Evolutionary conservation across 139 green algal species (phyloP).

Genomic region (Limnomonas spitsbergensis): DNA sequence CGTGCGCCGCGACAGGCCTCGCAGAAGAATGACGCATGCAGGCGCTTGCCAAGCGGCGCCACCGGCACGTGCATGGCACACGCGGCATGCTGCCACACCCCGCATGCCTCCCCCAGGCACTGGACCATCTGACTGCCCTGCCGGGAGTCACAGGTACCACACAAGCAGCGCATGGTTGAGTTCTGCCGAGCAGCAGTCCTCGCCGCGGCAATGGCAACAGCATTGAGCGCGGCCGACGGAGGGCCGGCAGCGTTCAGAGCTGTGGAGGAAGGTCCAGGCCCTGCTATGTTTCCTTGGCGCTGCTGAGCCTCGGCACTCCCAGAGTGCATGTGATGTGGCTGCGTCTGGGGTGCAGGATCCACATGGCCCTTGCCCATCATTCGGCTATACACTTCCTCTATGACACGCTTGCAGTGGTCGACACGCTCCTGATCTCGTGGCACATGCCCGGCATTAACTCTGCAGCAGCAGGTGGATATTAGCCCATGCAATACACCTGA

Average conservation of each 20-base stretch:
- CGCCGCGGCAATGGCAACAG: not conserved
- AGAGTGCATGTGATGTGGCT: no score
- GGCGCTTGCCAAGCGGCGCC: not conserved
- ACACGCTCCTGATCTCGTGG: conserved; percentile 13
- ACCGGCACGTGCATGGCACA: conserved; percentile 36
- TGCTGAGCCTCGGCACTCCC: no score
- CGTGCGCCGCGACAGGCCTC: conserved; percentile 52
- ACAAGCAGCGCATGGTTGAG: conserved; percentile 56
- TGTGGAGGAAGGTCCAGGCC: not conserved
- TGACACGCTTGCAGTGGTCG: conserved; percentile 18
- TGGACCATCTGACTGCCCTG: no score
- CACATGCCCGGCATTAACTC: conserved; percentile 4
- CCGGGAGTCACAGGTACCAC: no score
- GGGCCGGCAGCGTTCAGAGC: not conserved
- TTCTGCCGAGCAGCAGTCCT: not conserved
- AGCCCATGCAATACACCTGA: not conserved
- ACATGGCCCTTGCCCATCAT: conserved; percentile 13
- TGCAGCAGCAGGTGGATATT: not conserved
- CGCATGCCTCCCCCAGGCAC: conserved; percentile 54
- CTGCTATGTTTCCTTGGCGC: not conserved
- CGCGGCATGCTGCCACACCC: conserved; percentile 68
- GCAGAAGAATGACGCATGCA: conserved; percentile 38
- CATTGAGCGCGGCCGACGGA: not conserved
- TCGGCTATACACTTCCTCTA: conserved; percentile 29
- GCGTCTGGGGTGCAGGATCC: no score